These are phyloP conservation scores for Fusarium sp. DNA, from an alignment of 2,329 filamentous ascomycete genomes.

Conservation along the genomic window DNA sequence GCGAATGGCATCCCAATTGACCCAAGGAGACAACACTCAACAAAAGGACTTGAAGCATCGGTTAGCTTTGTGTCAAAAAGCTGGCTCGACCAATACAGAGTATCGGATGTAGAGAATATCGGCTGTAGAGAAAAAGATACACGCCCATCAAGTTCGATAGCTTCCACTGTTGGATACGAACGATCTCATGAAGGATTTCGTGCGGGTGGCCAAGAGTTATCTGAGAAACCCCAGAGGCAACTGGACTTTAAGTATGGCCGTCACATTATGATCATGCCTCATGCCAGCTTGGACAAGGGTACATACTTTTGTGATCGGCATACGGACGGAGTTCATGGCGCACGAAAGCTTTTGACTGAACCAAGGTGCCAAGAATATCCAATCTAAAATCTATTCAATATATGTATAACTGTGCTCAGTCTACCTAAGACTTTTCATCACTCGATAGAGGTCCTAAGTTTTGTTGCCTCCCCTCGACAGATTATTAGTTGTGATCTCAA, in stretches of 20 bases:
- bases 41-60: too few species aligned
- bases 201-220: background rate
- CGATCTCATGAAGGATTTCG: background rate
- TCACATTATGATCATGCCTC: background rate
- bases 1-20: background rate
- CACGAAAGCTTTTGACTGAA: background rate
- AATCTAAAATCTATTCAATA: background rate
- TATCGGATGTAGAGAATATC: background rate
- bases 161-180: background rate
- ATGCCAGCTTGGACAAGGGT: background rate
- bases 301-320: background rate
- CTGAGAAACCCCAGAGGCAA: background rate
- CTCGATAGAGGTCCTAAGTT: background rate
- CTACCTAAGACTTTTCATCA: background rate
- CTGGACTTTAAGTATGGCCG: background rate
- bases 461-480: background rate
- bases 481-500: background rate
- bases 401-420: background rate
- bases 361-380: background rate
- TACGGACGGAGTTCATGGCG: background rate
- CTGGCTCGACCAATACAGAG: background rate
- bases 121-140: background rate
- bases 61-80: background rate
- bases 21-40: background rate
- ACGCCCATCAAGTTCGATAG: background rate